Evolutionary conservation across 2,329 filamentous ascomycete species (phyloP).

Genomic region (Cladosporium velox): DNA sequence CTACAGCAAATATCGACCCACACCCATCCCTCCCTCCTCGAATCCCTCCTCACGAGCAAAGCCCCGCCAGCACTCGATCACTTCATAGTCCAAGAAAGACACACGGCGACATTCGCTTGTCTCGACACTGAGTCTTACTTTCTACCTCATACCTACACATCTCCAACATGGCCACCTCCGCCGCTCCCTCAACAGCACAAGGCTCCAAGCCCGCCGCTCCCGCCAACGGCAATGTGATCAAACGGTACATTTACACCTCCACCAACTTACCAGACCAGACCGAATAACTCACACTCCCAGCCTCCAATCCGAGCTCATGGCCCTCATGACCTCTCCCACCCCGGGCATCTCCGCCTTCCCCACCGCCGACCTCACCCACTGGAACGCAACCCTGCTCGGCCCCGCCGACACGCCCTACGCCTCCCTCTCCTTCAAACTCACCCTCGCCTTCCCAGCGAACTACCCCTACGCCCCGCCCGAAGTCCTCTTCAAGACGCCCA

Average conservation of each 20-base stretch:
- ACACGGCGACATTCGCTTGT: slow-evolving; percentile 15
- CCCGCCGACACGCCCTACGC: slow-evolving; percentile 91
- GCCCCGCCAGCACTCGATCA: slow-evolving; percentile 19
- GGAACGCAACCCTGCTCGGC: slow-evolving; percentile 91
- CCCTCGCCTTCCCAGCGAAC: slow-evolving; percentile 84
- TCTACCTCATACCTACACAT: neutral
- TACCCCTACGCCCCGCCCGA: slow-evolving; percentile 91
- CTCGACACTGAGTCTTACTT: neutral
- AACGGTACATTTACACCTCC: slow-evolving; percentile 42
- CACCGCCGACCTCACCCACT: slow-evolving; percentile 84
- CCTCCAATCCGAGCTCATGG: slow-evolving; percentile 96
- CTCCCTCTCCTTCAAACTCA: slow-evolving; percentile 85
- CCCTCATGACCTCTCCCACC: slow-evolving; percentile 92
- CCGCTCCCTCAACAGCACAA: slow-evolving; percentile 36
- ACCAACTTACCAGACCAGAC: neutral
- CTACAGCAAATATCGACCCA: neutral
- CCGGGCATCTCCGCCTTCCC: slow-evolving; percentile 95
- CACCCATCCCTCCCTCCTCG: neutral
- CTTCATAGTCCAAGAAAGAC: neutral
- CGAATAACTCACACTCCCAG: slow-evolving; percentile 50
- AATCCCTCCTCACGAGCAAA: slow-evolving; percentile 11
- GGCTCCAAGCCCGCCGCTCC: slow-evolving; percentile 33
- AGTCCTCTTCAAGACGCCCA: slow-evolving; percentile 96
- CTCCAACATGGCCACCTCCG: slow-evolving; percentile 28
- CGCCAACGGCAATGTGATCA: slow-evolving; percentile 48